Conservation (phyloP, 2,329 filamentous ascomycete species). For the Cordyceps sp. region DNA sequence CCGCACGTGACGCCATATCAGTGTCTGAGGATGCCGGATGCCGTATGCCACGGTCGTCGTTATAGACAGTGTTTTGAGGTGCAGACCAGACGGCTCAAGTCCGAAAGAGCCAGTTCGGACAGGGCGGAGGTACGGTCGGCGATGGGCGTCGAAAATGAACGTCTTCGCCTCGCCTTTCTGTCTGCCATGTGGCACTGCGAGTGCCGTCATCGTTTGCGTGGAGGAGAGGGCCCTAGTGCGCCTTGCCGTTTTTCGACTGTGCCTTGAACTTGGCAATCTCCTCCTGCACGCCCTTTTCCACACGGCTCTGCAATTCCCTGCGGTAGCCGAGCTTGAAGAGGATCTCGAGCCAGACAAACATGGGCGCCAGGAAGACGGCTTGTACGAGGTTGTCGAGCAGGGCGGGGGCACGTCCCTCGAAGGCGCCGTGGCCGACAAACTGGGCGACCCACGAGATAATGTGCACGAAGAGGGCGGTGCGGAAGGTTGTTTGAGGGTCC, state of each 20-base stretch:
- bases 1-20: background rate
- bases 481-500: slow-evolving; percentile 29
- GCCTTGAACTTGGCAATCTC: slow-evolving; percentile 63
- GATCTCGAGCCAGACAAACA: slow-evolving; percentile 94
- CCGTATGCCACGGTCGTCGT: too few relatives aligned
- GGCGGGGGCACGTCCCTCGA: slow-evolving; percentile 76
- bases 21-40: too few relatives aligned
- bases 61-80: too few relatives aligned
- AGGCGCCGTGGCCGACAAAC: slow-evolving; percentile 80
- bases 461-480: slow-evolving; percentile 49
- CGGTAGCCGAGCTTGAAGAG: slow-evolving; percentile 85
- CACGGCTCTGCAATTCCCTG: slow-evolving; percentile 65
- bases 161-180: too few relatives aligned
- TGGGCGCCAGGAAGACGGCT: slow-evolving; percentile 79
- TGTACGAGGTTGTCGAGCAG: slow-evolving; percentile 84
- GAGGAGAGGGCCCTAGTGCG: slow-evolving; percentile 19
- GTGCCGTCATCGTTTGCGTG: background rate
- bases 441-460: slow-evolving; percentile 71
- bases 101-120: background rate
- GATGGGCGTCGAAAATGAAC: too few relatives aligned
- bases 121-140: too few relatives aligned
- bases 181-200: too few relatives aligned
- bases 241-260: slow-evolving; percentile 36
- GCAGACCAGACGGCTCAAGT: too few relatives aligned
- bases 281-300: slow-evolving; percentile 57